Conservation (phyloP, 2,329 filamentous ascomycete genomes). For the Alternaria infectoria region DNA sequence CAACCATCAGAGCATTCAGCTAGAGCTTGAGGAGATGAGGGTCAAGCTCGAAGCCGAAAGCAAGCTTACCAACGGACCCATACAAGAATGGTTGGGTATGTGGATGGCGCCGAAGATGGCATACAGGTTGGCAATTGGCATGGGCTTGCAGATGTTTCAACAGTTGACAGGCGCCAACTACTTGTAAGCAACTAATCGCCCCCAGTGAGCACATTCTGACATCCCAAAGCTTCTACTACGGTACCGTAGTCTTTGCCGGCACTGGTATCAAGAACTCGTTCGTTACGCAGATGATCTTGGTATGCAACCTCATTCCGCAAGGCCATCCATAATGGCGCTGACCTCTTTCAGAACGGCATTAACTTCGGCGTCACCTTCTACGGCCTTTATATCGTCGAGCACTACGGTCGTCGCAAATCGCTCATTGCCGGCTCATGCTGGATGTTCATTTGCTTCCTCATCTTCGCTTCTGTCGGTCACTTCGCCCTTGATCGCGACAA, state of each 20-base stretch:
- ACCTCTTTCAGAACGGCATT: conserved; percentile 42
- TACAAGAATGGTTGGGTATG: conserved; percentile 61
- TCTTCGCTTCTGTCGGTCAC: conserved; percentile 55
- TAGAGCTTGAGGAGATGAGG: conserved; percentile 62
- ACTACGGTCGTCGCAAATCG: conserved; percentile 53
- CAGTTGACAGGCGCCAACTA: conserved; percentile 67
- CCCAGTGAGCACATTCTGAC: not conserved
- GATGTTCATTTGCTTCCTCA: conserved; percentile 65
- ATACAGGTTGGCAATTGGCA: conserved; percentile 66
- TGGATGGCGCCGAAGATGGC: conserved; percentile 70
- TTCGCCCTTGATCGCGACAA: conserved; percentile 46
- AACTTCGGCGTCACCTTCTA: conserved; percentile 56
- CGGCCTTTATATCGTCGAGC: conserved; percentile 54
- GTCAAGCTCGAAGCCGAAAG: conserved; percentile 60
- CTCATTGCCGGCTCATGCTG: conserved; percentile 53
- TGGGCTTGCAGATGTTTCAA: conserved; percentile 68
- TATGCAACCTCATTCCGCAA: conserved; percentile 12
- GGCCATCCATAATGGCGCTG: not conserved
- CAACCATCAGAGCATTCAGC: conserved; percentile 59
- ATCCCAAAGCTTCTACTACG: conserved; percentile 56
- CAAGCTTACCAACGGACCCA: conserved; percentile 47
- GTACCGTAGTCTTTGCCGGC: conserved; percentile 51
- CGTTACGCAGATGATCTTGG: conserved; percentile 56
- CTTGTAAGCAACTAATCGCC: conserved; percentile 13
- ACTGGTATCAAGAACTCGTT: conserved; percentile 52